Conservation (phyloP, 345 rosid species). For the Camelina laxa region DNA sequence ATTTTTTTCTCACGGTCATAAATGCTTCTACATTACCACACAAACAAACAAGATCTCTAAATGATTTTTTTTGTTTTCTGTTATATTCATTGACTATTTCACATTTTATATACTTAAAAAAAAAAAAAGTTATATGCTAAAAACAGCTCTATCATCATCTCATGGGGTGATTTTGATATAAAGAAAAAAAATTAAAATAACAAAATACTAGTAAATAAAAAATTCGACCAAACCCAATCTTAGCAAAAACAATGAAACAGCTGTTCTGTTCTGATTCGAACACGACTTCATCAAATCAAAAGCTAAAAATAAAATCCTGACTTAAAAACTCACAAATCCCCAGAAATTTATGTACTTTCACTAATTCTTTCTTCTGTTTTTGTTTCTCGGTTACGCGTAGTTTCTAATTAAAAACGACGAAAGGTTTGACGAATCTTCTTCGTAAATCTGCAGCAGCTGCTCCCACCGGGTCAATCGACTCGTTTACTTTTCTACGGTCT, state of each 20-base stretch:
- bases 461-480: conserved; percentile 41
- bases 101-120: neutral
- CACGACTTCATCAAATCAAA: conserved; percentile 4
- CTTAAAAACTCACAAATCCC: neutral
- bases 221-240: conserved; percentile 40
- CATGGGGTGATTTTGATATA: neutral
- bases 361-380: neutral
- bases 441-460: neutral
- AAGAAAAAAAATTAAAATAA: neutral
- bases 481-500: conserved; percentile 44
- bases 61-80: neutral
- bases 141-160: conserved; percentile 28
- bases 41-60: conserved; percentile 16
- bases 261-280: conserved; percentile 29
- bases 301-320: neutral
- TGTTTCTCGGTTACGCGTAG: conserved; percentile 1
- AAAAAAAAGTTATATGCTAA: neutral
- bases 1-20: conserved; percentile 26
- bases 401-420: neutral
- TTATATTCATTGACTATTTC: conserved; percentile 30
- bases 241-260: neutral
- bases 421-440: conserved; percentile 39
- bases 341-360: neutral
- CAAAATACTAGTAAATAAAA: neutral
- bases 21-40: conserved; percentile 20